Evolutionary conservation across 2,329 filamentous ascomycete species (phyloP).

Genomic region (Fusarium anthophilum): DNA sequence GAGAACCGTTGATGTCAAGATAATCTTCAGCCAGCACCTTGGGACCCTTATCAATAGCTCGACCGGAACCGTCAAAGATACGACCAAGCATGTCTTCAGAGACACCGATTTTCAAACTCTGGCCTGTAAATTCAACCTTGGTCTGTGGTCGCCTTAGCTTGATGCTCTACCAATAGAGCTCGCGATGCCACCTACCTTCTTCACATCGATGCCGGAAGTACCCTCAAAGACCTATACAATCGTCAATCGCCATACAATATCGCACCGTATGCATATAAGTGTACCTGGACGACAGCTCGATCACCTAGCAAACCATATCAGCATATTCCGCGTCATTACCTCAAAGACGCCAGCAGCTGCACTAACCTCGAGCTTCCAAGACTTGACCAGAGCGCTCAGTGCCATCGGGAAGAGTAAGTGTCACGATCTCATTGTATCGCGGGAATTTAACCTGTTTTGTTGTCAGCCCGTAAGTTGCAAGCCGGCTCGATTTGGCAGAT

Average conservation of each 20-base stretch:
- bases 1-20: slow-evolving; percentile 97
- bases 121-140: slow-evolving; percentile 95
- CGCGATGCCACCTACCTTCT: slow-evolving; percentile 74
- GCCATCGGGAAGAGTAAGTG: slow-evolving; percentile 94
- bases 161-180: neutral
- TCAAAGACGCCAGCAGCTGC: neutral
- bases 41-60: slow-evolving; percentile 98
- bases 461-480: slow-evolving; percentile 37
- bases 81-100: slow-evolving; percentile 99
- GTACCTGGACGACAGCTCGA: slow-evolving; percentile 93
- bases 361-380: slow-evolving; percentile 90
- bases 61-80: slow-evolving; percentile 97
- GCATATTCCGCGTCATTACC: slow-evolving; percentile 21
- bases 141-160: slow-evolving; percentile 66
- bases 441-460: slow-evolving; percentile 89
- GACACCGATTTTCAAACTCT: slow-evolving; percentile 97
- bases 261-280: slow-evolving; percentile 26
- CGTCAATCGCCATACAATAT: slow-evolving; percentile 38
- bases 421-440: slow-evolving; percentile 97
- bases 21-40: slow-evolving; percentile 98
- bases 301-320: slow-evolving; percentile 68
- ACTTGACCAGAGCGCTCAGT: slow-evolving; percentile 94
- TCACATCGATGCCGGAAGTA: slow-evolving; percentile 96
- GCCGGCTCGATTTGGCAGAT: neutral
- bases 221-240: slow-evolving; percentile 88